Base-by-base conservation (phyloP, 2,329 filamentous ascomycete species). In the Penicillium sp. region DNA sequence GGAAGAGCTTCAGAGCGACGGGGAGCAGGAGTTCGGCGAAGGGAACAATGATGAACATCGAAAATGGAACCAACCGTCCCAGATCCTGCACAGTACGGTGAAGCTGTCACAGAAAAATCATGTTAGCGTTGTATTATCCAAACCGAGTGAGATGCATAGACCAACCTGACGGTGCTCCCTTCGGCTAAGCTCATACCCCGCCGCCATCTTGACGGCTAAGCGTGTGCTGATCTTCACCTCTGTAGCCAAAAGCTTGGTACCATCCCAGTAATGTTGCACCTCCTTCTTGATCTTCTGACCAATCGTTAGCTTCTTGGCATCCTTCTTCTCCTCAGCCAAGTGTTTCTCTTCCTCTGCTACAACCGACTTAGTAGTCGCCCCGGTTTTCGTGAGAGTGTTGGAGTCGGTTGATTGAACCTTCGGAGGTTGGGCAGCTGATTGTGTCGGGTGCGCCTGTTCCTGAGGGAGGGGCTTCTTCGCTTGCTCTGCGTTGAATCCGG, bases 281-380 rank as follows among this genome's bases (percentile, higher is more conserved):
- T 98, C 93, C 67, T 94, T 90, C 77, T 95, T 98, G 60, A 98
- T 83, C 72, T 90, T 94, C 65, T 97, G 87, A 68, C 81, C 84
- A 1, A 97, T 34, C 0, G 90, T 95, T 68, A 95, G 71, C 63
- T 95, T 96, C 73, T 90, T 88, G 56, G 84, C 78, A 47, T 86
- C 83, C 65, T 86, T 84, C 54, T 81, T 75, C 68, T 67, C 69
- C 41, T 86, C 80, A 51, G 80, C 76, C 7, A 77, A 65, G 37
- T 78, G 79, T 51, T 83, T 77, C 39, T 75, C 70, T 7, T 69
- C 62, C 33, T 69, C 71, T 20, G 71, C 65, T 13, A 61, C 60
- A 7, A 60, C 75, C 4, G 67, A 60, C 68, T 84, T 87, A 49
- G 77, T 74, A 7, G 76, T 75, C 4, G 78, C 80, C 58, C 86